phyloP scores from a whole-genome alignment of 768 basidiomycete species.

The Kwoniella heveanensis region DNA sequence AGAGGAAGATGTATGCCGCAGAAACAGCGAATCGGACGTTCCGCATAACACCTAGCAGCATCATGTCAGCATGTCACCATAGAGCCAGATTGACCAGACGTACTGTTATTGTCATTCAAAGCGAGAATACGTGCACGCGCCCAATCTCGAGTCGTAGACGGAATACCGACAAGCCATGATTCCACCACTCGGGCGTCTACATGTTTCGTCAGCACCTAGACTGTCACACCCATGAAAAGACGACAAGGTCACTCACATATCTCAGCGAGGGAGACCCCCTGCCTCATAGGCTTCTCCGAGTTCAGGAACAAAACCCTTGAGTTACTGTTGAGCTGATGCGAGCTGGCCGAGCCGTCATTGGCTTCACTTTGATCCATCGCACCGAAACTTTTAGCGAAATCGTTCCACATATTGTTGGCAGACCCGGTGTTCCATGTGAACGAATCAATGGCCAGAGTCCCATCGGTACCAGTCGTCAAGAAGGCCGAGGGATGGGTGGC shows the following conservation, averaged over 20 bases:
- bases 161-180: constrained; percentile 34
- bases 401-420: constrained; percentile 13
- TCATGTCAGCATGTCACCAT: too few relatives aligned
- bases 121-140: constrained; percentile 27
- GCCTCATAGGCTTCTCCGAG: constrained; percentile 22
- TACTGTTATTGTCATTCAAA: constrained; percentile 25
- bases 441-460: constrained; percentile 13
- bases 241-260: constrained; percentile 23
- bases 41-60: constrained; percentile 33
- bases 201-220: not conserved
- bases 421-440: constrained; percentile 11
- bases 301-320: constrained; percentile 24
- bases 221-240: not conserved
- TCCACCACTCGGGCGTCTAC: constrained; percentile 35
- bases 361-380: not conserved
- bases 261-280: constrained; percentile 32
- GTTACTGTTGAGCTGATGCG: constrained; percentile 16
- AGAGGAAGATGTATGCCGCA: constrained; percentile 35
- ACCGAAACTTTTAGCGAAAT: constrained; percentile 5
- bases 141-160: constrained; percentile 25
- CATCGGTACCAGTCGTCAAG: constrained; percentile 13
- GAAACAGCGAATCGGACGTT: constrained; percentile 31
- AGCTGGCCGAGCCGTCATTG: not conserved
- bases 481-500: constrained; percentile 11
- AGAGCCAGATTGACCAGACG: too few relatives aligned